Evolutionary conservation across 352 stramenopile species (phyloP).

Genomic region (Phytophthora nicotianae): DNA sequence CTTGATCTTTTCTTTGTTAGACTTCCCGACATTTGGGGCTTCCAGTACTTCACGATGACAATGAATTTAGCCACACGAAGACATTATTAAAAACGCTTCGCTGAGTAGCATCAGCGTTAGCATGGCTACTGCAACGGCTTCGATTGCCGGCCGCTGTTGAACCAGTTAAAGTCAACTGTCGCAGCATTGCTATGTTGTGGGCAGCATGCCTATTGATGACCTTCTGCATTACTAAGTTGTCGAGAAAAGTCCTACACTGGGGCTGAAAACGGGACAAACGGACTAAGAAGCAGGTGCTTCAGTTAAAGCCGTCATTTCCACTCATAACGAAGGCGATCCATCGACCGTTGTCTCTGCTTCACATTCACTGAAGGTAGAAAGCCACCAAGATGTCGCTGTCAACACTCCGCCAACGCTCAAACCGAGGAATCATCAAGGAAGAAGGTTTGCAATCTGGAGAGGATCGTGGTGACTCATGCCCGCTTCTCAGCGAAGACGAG

Average conservation of each 20-base stretch:
- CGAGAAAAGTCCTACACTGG: constrained; percentile 3
- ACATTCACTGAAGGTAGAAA: neutral
- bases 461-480: constrained; percentile 22
- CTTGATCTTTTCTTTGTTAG: constrained; percentile 9
- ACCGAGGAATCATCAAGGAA: constrained; percentile 1
- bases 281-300: constrained; percentile 37
- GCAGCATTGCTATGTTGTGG: no score
- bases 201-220: neutral
- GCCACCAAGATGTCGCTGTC: constrained; percentile 17
- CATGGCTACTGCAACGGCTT: neutral
- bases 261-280: neutral
- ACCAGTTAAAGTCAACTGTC: no score
- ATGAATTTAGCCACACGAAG: no score
- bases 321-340: neutral
- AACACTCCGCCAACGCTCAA: constrained; percentile 8
- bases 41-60: no score
- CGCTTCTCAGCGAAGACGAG: constrained; percentile 29
- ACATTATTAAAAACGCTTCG: neutral
- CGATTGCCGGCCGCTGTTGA: no score
- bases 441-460: constrained; percentile 5
- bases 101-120: neutral
- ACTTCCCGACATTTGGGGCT: neutral
- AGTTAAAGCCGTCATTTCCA: neutral
- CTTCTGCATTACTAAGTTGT: neutral
- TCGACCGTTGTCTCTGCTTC: neutral